Base-by-base conservation (phyloP, 371 early-diverging fungal species). In the Apophysomyces ossiformis region DNA sequence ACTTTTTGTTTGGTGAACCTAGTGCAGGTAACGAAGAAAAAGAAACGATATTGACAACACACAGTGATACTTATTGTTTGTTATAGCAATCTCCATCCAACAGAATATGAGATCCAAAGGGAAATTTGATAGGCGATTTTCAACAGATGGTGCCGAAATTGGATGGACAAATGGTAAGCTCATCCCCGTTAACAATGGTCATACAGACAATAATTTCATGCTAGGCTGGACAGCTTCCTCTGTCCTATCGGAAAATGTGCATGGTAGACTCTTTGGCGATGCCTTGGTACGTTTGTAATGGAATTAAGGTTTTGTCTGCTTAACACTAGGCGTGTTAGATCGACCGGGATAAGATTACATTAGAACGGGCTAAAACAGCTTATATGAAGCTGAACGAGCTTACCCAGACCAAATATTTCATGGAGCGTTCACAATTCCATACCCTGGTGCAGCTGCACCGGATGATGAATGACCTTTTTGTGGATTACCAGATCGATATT, bases 221-320 rank as follows among this genome's bases (percentile, higher is more conserved):
- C n/a, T 63, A 69, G 74, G 74, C 15, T 73, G 74, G 74, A 65
- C 70, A 37, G 67, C 70, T 18, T 68, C 74, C 2, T 50, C 70
- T 35, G 21, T 69, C 11, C 39, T 69, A 16, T 69, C 69, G 11
- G 74, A 72, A 7, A 54, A 65, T 32, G 60, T 72, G 21, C 72
- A 67, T 32, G 69, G 68, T 37, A 63, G 66, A 18, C 67, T 73
- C 16, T 73, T 73, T 65, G 67, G 65, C 16, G 70, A 73, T 68
- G 65, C 62, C 9, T 47, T 69, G 64, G 74, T 73, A 62, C 54
- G 62, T 58, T 5, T 35, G 12, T 37, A 0, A 57, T n/a, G 36
- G 2, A 47, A 35, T 16, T 8, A 11, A 7, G 39, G 59, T 35
- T n/a, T 12, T 18, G 41, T 36, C 65, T 8, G 59, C 45, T 43